A percentile compares a stretch with the other conserved stretches of the same genome.
Conservation (phyloP, 495 filamentous ascomycete genomes). For the Penicillium soppii region DNA sequence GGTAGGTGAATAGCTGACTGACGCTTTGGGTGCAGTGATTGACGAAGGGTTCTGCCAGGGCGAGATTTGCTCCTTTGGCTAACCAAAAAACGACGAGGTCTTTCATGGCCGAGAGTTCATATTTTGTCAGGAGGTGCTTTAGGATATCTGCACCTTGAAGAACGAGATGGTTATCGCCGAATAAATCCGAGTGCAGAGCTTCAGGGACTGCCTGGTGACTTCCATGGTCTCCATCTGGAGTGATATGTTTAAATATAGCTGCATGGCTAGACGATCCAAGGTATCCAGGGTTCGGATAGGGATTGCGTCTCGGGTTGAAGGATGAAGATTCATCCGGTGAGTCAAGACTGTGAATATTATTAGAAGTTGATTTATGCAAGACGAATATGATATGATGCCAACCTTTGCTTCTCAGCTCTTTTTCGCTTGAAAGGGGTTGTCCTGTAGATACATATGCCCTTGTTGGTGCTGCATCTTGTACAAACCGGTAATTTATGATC, state of each 20-base stretch:
- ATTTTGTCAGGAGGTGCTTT: constrained; percentile 22
- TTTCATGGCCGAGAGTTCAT: constrained; percentile 26
- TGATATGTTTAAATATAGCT: constrained; percentile 42
- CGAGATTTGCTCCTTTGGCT: constrained; percentile 34
- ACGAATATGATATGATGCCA: background rate
- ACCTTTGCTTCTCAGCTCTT: constrained; percentile 24
- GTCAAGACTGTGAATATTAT: constrained; percentile 3
- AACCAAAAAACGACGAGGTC: constrained; percentile 34
- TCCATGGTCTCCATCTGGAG: constrained; percentile 19
- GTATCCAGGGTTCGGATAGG: constrained; percentile 45
- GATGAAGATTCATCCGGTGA: constrained; percentile 24
- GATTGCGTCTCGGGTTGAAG: constrained; percentile 26
- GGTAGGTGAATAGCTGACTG: constrained; percentile 23
- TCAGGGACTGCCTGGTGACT: constrained; percentile 9
- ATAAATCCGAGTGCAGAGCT: constrained; percentile 6
- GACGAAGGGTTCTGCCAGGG: constrained; percentile 34
- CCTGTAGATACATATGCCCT: constrained; percentile 38
- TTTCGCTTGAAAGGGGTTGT: constrained; percentile 38
- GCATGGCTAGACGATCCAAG: constrained; percentile 44
- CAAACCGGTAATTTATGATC: constrained; percentile 41
- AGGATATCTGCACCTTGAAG: constrained; percentile 30
- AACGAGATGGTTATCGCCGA: constrained; percentile 25
- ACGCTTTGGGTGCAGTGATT: constrained; percentile 27
- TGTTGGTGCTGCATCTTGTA: constrained; percentile 31
- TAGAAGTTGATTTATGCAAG: background rate